Evolutionary conservation across 139 green algal genomes (phyloP), one percentile per base, ranked within the genome.

Genomic region (Picochlorum costavermella): DNA sequence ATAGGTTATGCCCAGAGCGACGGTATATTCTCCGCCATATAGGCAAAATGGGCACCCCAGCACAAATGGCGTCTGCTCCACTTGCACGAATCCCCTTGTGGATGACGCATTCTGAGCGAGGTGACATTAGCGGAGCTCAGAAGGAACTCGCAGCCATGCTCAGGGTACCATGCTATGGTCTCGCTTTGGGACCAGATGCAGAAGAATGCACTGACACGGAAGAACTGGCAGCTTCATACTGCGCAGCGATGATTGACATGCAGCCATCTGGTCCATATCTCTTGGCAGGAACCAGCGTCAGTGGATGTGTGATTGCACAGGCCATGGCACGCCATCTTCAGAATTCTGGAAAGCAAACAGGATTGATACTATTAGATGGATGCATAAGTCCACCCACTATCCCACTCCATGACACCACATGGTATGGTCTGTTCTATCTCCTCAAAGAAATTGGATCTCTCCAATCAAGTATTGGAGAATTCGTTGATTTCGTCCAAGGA

Each of bases 281-380:
- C 3, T 20, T 90, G 31, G 44, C 70, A 12, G 84, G 83, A 20
- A 67, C 48, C 45, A 75, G 75, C 12, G n/a, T 75, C 2, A 56
- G 63, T 11, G 75, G 84, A 46, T 81, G 71, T 48, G 45, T 78
- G 23, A 37, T 79, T n/a, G 84, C 84, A 8, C 75, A 78, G 12
- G 73, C 70, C 0, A 63, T 74, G 2, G 83, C 77, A 0, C 62
- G 49, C 9, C 50, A 58, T 37, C 57, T 91, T 44, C 55, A 69
- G 40, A 51, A 62, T 5, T 30, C 55, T 23, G 67, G 73, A 9
- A 49, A 61, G 16, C 25, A 37, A 6, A 79, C 75, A 20, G 72
- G 70, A 53, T 69, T 91, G 23, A 17, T 91, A 8, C 58, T 91
- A 55, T 37, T 87, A 33, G 84, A 91, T 48, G 83, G 84, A 6